phyloP scores from a whole-genome alignment of 2,329 filamentous ascomycete species.

The Dothiorella sarmentorum region DNA sequence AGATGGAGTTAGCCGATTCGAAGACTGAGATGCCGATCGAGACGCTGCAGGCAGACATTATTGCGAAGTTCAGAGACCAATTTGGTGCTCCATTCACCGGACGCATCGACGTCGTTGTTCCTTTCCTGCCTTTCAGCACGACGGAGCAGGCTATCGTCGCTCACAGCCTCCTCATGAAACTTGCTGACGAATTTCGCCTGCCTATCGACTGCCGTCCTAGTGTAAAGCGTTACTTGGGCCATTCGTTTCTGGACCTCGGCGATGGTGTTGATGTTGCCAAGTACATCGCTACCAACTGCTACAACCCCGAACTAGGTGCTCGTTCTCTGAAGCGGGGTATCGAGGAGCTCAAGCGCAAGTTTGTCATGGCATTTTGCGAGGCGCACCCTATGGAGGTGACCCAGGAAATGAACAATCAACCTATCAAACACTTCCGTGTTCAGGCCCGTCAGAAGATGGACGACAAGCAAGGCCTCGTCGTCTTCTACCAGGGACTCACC shows the following conservation, averaged over 20 bases:
- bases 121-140: slow-evolving; percentile 43
- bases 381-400: neutral
- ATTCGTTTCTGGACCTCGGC: neutral
- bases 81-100: slow-evolving; percentile 39
- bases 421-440: neutral
- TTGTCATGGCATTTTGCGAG: neutral
- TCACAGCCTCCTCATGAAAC: slow-evolving; percentile 42
- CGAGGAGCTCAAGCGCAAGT: neutral
- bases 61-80: slow-evolving; percentile 23
- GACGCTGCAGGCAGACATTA: slow-evolving; percentile 25
- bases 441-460: neutral
- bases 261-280: neutral
- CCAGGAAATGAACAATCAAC: neutral
- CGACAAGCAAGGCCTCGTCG: neutral
- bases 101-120: slow-evolving; percentile 42
- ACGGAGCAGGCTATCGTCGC: slow-evolving; percentile 42
- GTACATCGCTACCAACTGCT: neutral
- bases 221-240: slow-evolving; percentile 4
- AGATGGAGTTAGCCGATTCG: slow-evolving; percentile 23
- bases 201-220: slow-evolving; percentile 27
- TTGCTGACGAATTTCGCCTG: slow-evolving; percentile 27
- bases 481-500: neutral
- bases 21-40: slow-evolving; percentile 22
- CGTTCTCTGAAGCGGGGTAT: neutral
- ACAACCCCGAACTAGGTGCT: neutral